Conservation (phyloP, 2,329 filamentous ascomycete species). For the Diaporthe sp. region DNA sequence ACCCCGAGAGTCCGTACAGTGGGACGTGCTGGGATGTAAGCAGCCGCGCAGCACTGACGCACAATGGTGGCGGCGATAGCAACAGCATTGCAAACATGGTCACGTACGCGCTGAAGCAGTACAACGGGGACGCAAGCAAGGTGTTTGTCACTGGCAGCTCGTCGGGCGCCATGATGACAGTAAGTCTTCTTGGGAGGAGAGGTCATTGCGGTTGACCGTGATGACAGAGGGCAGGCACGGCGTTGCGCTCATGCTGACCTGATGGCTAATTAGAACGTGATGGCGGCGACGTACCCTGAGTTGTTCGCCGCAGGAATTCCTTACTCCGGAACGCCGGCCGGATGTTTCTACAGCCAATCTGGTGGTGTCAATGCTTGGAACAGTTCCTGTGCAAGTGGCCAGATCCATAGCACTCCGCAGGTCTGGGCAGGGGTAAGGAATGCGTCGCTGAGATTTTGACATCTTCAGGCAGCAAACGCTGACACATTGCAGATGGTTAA, state of each 20-base stretch:
- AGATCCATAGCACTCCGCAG: conserved; percentile 52
- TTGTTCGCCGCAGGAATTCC: conserved; percentile 62
- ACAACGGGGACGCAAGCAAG: conserved; percentile 56
- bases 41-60: conserved; percentile 58
- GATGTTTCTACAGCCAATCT: conserved; percentile 57
- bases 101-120: conserved; percentile 56
- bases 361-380: conserved; percentile 59
- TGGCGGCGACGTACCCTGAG: conserved; percentile 65
- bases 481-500: conserved; percentile 44
- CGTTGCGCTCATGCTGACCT: background rate
- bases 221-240: background rate
- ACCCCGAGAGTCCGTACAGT: conserved; percentile 53
- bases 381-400: conserved; percentile 62
- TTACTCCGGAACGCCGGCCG: conserved; percentile 64
- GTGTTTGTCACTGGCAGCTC: conserved; percentile 61
- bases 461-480: background rate
- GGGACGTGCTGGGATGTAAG: conserved; percentile 70
- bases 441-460: background rate
- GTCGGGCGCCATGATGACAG: conserved; percentile 65
- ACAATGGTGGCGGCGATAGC: conserved; percentile 62
- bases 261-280: conserved; percentile 46
- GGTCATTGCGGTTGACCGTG: background rate
- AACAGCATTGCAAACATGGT: conserved; percentile 65
- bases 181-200: background rate
- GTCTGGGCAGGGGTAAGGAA: conserved; percentile 50